Conservation (phyloP, 495 filamentous ascomycete genomes). For the Daldinia loculata region DNA sequence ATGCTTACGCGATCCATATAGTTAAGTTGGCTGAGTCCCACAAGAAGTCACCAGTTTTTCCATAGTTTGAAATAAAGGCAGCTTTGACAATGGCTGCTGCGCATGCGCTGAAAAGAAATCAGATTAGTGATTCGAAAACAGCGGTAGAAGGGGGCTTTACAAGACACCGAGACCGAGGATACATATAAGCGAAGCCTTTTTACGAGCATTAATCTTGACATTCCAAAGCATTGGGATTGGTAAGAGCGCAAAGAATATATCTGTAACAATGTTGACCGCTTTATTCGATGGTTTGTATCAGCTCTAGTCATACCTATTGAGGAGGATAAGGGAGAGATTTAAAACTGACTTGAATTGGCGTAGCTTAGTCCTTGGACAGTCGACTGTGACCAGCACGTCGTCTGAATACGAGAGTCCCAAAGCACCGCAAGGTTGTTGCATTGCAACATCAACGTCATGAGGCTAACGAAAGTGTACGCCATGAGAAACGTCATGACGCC, state of each 20-base stretch:
- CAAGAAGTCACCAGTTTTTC: conserved; percentile 55
- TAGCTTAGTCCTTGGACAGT: conserved; percentile 50
- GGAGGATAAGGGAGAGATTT: neutral
- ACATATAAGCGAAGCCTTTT: conserved; percentile 52
- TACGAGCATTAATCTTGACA: conserved; percentile 54
- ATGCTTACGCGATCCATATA: conserved; percentile 43
- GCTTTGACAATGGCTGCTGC: conserved; percentile 59
- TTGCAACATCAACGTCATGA: conserved; percentile 46
- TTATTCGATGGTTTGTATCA: conserved; percentile 36
- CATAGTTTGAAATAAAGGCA: conserved; percentile 49
- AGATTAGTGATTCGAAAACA: neutral
- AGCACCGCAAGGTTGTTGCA: conserved; percentile 41
- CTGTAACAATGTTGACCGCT: conserved; percentile 55
- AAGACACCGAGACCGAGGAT: conserved; percentile 58
- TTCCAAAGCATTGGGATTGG: conserved; percentile 58
- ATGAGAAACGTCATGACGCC: conserved; percentile 49
- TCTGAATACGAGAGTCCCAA: conserved; percentile 50
- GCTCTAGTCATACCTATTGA: neutral
- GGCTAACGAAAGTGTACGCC: conserved; percentile 51
- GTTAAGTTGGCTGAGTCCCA: conserved; percentile 53
- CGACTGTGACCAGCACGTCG: conserved; percentile 47
- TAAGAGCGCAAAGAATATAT: conserved; percentile 54
- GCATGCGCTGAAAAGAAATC: conserved; percentile 48
- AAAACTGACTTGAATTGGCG: conserved; percentile 45
- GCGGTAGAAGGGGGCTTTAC: conserved; percentile 36